Evolutionary conservation across 129 eudicot species (phyloP), one percentile per base, ranked within the genome.

Genomic region (Chrysanthemum makinoi): DNA sequence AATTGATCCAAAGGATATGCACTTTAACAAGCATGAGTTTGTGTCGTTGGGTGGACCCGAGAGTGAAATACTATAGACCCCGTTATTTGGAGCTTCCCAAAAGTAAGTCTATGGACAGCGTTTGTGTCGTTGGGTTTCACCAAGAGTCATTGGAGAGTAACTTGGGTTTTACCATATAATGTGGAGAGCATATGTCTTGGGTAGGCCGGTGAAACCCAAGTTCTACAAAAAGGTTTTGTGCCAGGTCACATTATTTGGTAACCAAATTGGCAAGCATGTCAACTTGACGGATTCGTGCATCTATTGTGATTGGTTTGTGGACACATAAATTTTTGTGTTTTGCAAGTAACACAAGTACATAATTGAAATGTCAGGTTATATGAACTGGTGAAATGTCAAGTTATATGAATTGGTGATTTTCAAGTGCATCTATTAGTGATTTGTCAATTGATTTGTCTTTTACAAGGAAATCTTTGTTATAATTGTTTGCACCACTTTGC

Each of bases 121-220:
- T 20, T 2, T 26, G 22, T 20, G 22, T 20, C 22, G 22, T 20
- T 20, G 22, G 22, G 22, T 20, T 20, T 20, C 22, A 20, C 1
- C 22, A 1, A 0, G 22, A 20, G 22, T 20, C 22, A 20, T 20
- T 20, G 22, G 22, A 20, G 22, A 20, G 22, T 20, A 1, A 20
- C 22, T 20, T 20, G 22, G 22, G 22, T 20, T 20, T 20, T 20
- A 20, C 22, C 22, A 20, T 20, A 20, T 20, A 20, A 84, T 91
- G 65, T 91, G 91, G 16, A 84, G 94, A 74, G 97, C 97, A 8
- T 86, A 83, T 80, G 82, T 91, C 20, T 75, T 91, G 74, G 97
- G 97, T 55, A 86, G 72, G 77, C 86, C 88, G 81, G 97, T 91
- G 35, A 91, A 86, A 66, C 83, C 97, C 58, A 91, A 86, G 84